A percentile compares a stretch with the other conserved stretches of the same genome.
Evolutionary conservation across 106 monocot genomes (phyloP).

Genomic region (Hemerocallis citrina): DNA sequence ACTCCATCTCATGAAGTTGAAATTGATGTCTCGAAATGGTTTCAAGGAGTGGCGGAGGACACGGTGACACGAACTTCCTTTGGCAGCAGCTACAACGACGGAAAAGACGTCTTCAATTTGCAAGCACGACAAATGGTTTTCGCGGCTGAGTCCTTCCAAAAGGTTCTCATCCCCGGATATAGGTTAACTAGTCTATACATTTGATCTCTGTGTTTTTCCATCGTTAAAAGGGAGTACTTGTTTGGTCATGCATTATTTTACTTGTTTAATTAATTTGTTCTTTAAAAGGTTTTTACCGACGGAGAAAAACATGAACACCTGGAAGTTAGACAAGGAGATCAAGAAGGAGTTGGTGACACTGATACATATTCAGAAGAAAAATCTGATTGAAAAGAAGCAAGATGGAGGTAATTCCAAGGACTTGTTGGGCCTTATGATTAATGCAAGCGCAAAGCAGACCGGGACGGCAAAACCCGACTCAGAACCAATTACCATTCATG

Average conservation of each 20-base stretch:
- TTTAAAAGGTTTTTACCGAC: slow-evolving; percentile 72
- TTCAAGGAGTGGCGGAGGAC: slow-evolving; percentile 48
- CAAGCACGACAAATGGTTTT: slow-evolving; percentile 77
- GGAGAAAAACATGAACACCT: slow-evolving; percentile 44
- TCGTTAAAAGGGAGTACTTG: too few species aligned
- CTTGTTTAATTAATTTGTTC: background rate
- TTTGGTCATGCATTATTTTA: too few species aligned
- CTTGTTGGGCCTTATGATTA: slow-evolving; percentile 67
- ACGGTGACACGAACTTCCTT: slow-evolving; percentile 47
- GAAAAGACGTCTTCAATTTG: slow-evolving; percentile 54
- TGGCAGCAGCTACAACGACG: slow-evolving; percentile 62
- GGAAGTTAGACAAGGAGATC: slow-evolving; percentile 73
- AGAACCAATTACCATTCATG: slow-evolving; percentile 15
- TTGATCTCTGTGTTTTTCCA: too few species aligned
- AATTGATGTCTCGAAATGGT: slow-evolving; percentile 66
- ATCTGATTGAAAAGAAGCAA: background rate
- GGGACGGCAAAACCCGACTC: background rate
- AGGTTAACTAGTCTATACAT: too few species aligned
- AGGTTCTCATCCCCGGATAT: slow-evolving; percentile 38
- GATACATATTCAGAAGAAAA: slow-evolving; percentile 35
- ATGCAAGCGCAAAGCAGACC: slow-evolving; percentile 12
- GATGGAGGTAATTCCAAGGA: slow-evolving; percentile 33
- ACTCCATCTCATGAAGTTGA: slow-evolving; percentile 39
- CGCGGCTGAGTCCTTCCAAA: slow-evolving; percentile 82
- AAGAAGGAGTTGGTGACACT: slow-evolving; percentile 26